A percentile compares a stretch with the other conserved stretches of the same genome.
phyloP scores from a whole-genome alignment of 2,329 filamentous ascomycete species.

The Sclerotinia minor region DNA sequence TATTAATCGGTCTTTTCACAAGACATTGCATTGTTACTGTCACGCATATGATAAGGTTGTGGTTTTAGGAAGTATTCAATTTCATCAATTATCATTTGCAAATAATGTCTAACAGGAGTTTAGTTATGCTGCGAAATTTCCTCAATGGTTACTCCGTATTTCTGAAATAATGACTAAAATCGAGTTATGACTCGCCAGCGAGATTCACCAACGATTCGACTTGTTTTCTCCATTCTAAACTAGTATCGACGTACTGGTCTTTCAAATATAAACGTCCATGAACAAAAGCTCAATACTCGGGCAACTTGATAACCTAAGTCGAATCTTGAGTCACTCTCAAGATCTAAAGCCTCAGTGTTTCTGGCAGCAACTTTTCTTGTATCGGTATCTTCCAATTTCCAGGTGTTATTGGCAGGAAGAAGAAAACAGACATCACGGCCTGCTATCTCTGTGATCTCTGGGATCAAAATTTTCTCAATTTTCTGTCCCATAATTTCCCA shows the following conservation, averaged over 20 bases:
- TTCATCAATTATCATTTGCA: not conserved
- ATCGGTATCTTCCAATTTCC: not conserved
- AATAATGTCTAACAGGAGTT: too few relatives aligned
- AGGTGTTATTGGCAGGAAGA: not conserved
- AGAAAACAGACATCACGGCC: not conserved
- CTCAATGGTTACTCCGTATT: too few relatives aligned
- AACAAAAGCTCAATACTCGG: not conserved
- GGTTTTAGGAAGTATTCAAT: not conserved
- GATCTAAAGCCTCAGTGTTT: too few relatives aligned
- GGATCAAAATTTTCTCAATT: not conserved
- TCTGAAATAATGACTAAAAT: too few relatives aligned
- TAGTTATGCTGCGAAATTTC: too few relatives aligned
- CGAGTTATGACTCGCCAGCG: not conserved
- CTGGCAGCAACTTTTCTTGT: rapidly evolving
- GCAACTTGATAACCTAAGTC: not conserved
- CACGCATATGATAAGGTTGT: not conserved
- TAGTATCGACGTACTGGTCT: not conserved
- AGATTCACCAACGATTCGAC: not conserved
- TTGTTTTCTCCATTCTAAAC: not conserved
- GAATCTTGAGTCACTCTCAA: not conserved
- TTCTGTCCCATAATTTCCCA: rapidly evolving
- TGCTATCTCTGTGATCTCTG: not conserved
- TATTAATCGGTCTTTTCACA: not conserved
- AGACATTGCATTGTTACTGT: not conserved
- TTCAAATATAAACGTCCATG: not conserved